Conservation (phyloP, 345 rosid genomes). For the Alliaria petiolata region DNA sequence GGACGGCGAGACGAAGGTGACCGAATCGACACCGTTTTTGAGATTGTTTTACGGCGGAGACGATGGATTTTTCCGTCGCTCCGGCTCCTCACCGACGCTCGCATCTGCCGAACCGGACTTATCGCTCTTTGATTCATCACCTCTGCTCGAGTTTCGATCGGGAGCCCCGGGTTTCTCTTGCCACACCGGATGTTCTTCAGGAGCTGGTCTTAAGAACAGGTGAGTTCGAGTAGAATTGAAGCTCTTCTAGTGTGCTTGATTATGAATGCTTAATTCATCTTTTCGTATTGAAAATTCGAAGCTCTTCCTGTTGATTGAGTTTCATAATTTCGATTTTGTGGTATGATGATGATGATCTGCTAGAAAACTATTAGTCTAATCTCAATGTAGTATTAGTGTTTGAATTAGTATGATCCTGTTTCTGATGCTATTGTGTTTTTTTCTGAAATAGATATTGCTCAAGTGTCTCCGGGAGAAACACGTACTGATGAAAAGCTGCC, state of each 20-base stretch:
- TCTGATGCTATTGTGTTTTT: conserved; percentile 5
- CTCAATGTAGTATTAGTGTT: background rate
- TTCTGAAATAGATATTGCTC: conserved; percentile 15
- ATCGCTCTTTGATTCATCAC: conserved; percentile 39
- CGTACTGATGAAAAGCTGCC: conserved; percentile 5
- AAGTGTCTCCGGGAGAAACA: conserved; percentile 19
- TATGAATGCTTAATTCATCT: background rate
- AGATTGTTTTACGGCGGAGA: background rate
- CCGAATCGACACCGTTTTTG: background rate
- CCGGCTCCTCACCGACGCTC: conserved; percentile 5
- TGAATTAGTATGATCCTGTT: background rate
- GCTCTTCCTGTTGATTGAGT: background rate
- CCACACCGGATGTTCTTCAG: conserved; percentile 35
- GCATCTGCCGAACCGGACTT: conserved; percentile 37
- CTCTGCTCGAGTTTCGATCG: conserved; percentile 46
- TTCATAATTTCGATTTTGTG: background rate
- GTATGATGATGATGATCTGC: background rate
- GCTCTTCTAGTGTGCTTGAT: background rate
- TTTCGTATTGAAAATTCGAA: background rate
- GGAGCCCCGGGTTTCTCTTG: conserved; percentile 37
- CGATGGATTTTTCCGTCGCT: conserved; percentile 5
- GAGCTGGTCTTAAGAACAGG: conserved; percentile 19
- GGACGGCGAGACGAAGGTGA: background rate
- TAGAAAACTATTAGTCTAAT: background rate
- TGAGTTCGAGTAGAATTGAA: background rate